A percentile compares a stretch with the other conserved stretches of the same genome.
Evolutionary conservation across 345 rosid species (phyloP).

Genomic region (Aquilaria yunnanensis): DNA sequence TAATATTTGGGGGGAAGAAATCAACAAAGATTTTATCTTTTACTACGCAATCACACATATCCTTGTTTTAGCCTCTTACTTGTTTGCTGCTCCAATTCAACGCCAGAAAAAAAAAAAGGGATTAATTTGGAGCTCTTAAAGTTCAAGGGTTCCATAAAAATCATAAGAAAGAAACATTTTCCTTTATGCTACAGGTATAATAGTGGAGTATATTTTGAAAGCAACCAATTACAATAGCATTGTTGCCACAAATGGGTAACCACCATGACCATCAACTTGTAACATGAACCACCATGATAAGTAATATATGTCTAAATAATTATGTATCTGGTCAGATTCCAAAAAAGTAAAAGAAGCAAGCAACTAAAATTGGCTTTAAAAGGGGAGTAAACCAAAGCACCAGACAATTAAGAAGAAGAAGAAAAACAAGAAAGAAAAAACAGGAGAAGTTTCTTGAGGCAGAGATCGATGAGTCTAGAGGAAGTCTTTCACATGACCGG

Average conservation of each 20-base stretch:
- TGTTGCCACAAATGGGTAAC: background rate
- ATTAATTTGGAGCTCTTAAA: no score
- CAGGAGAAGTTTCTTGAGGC: background rate
- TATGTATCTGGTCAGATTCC: background rate
- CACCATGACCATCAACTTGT: background rate
- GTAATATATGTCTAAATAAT: constrained; percentile 12
- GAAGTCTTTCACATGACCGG: constrained; percentile 53
- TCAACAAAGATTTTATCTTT: no score
- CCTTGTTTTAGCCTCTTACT: no score
- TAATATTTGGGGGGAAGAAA: no score
- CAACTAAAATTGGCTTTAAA: constrained; percentile 15
- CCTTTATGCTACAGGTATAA: no score
- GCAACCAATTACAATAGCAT: no score
- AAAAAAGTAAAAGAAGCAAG: background rate
- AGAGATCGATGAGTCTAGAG: constrained; percentile 31
- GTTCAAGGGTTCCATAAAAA: no score
- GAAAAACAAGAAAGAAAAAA: background rate
- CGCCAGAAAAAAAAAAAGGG: no score
- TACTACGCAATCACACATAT: no score
- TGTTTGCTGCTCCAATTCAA: no score
- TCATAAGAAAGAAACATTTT: no score
- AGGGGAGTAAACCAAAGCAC: background rate
- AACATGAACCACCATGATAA: constrained; percentile 15
- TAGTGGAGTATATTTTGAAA: no score
- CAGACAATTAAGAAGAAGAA: background rate